A percentile compares a stretch with the other conserved stretches of the same genome.
Evolutionary conservation across 2,329 filamentous ascomycete species (phyloP).

Genomic region (Raffaelea deltoideospora): DNA sequence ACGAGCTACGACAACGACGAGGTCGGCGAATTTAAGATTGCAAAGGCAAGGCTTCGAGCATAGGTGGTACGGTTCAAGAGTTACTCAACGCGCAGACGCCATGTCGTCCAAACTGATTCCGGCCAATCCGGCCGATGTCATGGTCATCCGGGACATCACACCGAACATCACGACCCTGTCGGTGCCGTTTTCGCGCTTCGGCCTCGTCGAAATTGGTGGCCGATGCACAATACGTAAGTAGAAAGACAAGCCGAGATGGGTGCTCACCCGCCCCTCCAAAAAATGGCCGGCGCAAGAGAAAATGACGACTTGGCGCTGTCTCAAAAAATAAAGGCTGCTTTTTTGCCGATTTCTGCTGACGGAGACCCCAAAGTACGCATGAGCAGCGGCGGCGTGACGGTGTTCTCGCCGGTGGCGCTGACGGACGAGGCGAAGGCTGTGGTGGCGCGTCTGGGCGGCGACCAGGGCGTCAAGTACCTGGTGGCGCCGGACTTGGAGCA

Average conservation of each 20-base stretch:
- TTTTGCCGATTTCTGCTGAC: too few relatives aligned
- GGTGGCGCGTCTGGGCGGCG: conserved; percentile 46
- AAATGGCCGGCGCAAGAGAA: too few relatives aligned
- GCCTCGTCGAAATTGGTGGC: conserved; percentile 67
- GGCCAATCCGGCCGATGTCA: conserved; percentile 60
- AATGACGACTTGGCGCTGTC: too few relatives aligned
- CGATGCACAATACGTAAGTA: conserved; percentile 68
- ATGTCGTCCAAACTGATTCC: conserved; percentile 55
- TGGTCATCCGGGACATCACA: conserved; percentile 79
- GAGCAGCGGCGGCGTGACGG: conserved; percentile 59
- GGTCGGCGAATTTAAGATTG: neutral
- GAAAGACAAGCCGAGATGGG: too few relatives aligned
- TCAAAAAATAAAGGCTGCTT: too few relatives aligned
- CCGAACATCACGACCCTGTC: conserved; percentile 66
- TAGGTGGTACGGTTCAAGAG: too few relatives aligned
- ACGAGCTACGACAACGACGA: too few relatives aligned
- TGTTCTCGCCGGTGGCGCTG: conserved; percentile 83
- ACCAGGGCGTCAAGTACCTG: conserved; percentile 57
- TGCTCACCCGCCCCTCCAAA: too few relatives aligned
- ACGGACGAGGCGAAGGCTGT: conserved; percentile 53
- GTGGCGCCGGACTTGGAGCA: conserved; percentile 83
- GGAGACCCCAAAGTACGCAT: conserved; percentile 56
- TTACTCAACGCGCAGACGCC: too few relatives aligned
- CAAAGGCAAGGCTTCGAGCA: too few relatives aligned
- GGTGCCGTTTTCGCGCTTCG: conserved; percentile 72